Base-by-base conservation (phyloP, 805 yeast species). In the Wickerhamiella allomyrinae region DNA sequence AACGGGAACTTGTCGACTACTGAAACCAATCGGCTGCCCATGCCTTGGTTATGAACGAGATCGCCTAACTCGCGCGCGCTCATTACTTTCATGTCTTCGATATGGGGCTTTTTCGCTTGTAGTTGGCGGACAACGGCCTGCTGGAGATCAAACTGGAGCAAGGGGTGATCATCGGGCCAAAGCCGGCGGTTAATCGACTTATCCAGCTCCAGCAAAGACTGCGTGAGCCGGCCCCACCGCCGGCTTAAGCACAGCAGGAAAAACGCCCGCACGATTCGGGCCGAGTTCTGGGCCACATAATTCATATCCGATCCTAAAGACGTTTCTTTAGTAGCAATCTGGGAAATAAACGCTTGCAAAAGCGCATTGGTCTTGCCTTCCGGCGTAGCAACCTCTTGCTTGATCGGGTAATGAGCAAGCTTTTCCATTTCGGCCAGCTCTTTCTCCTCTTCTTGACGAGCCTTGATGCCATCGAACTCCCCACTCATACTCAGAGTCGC, bases 211-310 rank as follows among this genome's bases (percentile, higher is more conserved):
- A 91, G 63, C 72, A 87, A 71, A 5, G 79, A 71, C 43, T 76
- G 73, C 39, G 91, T 70, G 47, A 86, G 76, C 6, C 64, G 59
- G 1, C 97, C 95, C 99, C 99, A 91, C 44, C 93, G 68, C 50
- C 98, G 68, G 54, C 84, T 82, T 27, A 91, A 65, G 29, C 94
- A 93, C 47, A 91, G 76, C 47, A 87, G 63, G 52, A 91, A 86
- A 39, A 93, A 66, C 0, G 98, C 95, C 20, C 97, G 73, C 50
- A 94, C 76, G 25, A 91, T 89, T 66, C 99, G 77, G 1, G 89
- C 85, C 3, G 96, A 73, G 55, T 91, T 91, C 55, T 91, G 98
- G 1, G 97, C 96, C 43, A 91, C 94, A 57, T 91, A 91, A 48
- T 84, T 81, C 39, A 83, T 70, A 59, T 91, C 98, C 0, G 96